Base-by-base conservation (phyloP, 352 stramenopile species). In the Hyaloperonospora arabidopsidis region DNA sequence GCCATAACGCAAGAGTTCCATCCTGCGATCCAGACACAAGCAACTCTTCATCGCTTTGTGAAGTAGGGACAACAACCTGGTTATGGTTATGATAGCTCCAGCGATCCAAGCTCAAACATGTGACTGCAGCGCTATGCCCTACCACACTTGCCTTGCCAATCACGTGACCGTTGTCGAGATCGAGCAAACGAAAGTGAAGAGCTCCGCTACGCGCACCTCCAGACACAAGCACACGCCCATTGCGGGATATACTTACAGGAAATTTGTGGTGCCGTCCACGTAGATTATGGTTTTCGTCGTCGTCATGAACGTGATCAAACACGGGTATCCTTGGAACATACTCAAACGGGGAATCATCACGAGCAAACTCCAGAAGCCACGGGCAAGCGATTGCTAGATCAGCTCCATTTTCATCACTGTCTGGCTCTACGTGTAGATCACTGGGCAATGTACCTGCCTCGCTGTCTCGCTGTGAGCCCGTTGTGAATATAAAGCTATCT, bases 161-260 rank as follows among this genome's bases (percentile, higher is more conserved):
- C 15, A 94, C 68, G 40, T 92, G 84, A 0, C 80, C 82, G 43
- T 84, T 94, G 55, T 92, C 84, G 5, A 90, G 57, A 48, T 94
- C 84, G 0, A 93, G 29, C 6, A 93, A 52, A 3, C 84, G 78
- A 15, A 94, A 64, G 53, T 92, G 82, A 22, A 94, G 53, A 12
- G 80, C 82, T 1, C 84, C 84, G 50, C 72, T 89, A 1, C 74
- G 74, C 0, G 80, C 82, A 8, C 84, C 84, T 36, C 81, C 84
- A 8, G 75, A 86, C 2, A 89, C 61, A 7, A 93, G 23, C 17
- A 94, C 69, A 18, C 84, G 79, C 0, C 84, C 84, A 52, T 89
- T 89, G 2, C 67, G 63, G 0, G 84, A 88, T 22, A 87, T 80
- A 12, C 63, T 66, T 0, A 93, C 63, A 1, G 84, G 84, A 25